Evolutionary conservation across 352 stramenopile species (phyloP), one percentile per base, ranked within the genome.

Genomic region (Pythium phragmiticola): DNA sequence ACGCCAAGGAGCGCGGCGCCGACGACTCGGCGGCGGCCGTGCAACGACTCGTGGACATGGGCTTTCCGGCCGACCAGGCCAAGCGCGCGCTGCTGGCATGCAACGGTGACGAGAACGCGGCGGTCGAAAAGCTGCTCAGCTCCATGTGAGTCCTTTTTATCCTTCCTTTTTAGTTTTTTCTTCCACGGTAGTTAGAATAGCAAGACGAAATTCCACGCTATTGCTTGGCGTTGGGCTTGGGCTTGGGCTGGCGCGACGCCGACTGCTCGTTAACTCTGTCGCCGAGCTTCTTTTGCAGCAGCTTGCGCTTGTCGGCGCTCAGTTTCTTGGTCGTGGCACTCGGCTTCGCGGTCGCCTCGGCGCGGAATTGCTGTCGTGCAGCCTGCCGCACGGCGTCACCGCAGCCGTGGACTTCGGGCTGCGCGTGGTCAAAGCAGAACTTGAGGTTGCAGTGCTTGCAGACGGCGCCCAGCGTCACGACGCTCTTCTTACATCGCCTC

Each of bases 391-490:
- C 81, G 8, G 81, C 85, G 41, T 84, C 68, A 8, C 80, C 81
- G 52, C 88, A 96, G 43, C 88, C 88, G 63, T 96, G 88, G 0
- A 87, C 70, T 59, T 96, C 86, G 1, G 86, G 78, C 43, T 83
- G 65, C 2, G 74, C 78, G 63, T 96, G 88, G 49, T 81, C 69
- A 55, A 85, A 92, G 73, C 87, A 96, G 53, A 92, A 94, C 64
- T 90, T 90, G 55, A 94, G 75, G 26, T 92, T 91, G 78, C 87
- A 96, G 56, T 87, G 92, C 45, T 76, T 77, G 61, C 86, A 96
- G 34, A 92, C 69, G n/a, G 69, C 82, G 17, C 86, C 83, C 43
- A 90, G 63, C 69, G 85, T 77, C 4, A 60, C 64, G 2, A 72
- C 78, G 55, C 69, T 89, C 69, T 90, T 89, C 47, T 80, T 82